A percentile compares a stretch with the other conserved stretches of the same genome.
These are phyloP conservation scores for Dryas drummondii DNA, from an alignment of 306 rosid species.

Conservation along the genomic window DNA sequence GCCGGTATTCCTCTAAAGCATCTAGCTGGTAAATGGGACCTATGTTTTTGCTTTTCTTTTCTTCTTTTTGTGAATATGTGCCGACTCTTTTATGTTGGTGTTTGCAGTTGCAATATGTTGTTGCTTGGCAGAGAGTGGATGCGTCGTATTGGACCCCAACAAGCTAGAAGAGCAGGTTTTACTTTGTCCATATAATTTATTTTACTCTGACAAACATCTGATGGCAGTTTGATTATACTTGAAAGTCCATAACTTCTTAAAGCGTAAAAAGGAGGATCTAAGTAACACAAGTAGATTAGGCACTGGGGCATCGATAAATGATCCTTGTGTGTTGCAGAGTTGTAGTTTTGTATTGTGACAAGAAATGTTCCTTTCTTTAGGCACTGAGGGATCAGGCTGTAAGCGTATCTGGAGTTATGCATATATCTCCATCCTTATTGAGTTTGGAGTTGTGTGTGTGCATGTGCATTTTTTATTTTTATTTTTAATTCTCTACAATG, in stretches of 20 bases:
- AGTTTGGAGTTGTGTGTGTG: background rate
- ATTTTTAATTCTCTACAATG: background rate
- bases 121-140: slow-evolving; percentile 65
- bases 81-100: slow-evolving; percentile 35
- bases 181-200: background rate
- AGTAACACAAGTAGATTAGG: too few relatives aligned
- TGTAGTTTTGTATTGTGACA: background rate
- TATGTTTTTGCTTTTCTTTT: slow-evolving; percentile 12
- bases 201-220: background rate
- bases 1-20: slow-evolving; percentile 90
- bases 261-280: background rate
- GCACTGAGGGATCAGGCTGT: background rate
- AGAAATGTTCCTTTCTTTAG: background rate
- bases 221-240: background rate
- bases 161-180: slow-evolving; percentile 89
- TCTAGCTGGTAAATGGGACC: slow-evolving; percentile 74
- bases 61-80: slow-evolving; percentile 20
- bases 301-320: too few relatives aligned
- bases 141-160: slow-evolving; percentile 71
- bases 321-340: background rate
- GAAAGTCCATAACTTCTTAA: background rate
- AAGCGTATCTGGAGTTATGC: background rate
- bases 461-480: too few relatives aligned
- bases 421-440: background rate
- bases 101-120: slow-evolving; percentile 83